These are phyloP conservation scores for Cryphonectria naterciae DNA, from an alignment of 2,329 filamentous ascomycete genomes.

Conservation along the genomic window DNA sequence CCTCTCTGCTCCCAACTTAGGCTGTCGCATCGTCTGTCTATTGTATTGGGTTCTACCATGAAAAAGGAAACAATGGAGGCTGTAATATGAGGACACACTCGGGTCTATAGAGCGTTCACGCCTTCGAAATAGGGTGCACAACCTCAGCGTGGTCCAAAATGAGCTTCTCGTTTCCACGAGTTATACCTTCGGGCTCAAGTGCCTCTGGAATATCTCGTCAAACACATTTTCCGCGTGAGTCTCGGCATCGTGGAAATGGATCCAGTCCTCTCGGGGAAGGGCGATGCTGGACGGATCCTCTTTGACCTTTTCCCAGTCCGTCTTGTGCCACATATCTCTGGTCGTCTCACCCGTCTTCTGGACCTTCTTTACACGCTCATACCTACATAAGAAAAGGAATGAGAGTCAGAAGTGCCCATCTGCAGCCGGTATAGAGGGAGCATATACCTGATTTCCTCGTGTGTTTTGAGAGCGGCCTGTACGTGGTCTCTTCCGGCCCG, in stretches of 20 bases:
- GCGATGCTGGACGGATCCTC: slow-evolving; percentile 52
- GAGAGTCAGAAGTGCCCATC: not conserved
- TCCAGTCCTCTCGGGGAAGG: slow-evolving; percentile 56
- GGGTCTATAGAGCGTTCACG: not conserved
- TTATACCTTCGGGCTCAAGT: slow-evolving; percentile 27
- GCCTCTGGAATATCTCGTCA: slow-evolving; percentile 38
- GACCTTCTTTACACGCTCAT: slow-evolving; percentile 50
- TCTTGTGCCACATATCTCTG: slow-evolving; percentile 59
- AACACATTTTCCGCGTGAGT: slow-evolving; percentile 46
- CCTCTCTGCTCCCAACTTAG: no score
- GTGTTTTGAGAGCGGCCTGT: slow-evolving; percentile 45
- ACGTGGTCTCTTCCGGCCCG: slow-evolving; percentile 43
- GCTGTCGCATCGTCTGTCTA: no score
- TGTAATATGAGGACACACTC: no score
- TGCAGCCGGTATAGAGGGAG: no score
- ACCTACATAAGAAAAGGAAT: slow-evolving; percentile 31
- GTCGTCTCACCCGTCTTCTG: slow-evolving; percentile 57
- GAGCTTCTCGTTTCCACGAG: not conserved
- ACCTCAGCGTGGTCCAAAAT: slow-evolving; percentile 13
- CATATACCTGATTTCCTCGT: slow-evolving; percentile 47
- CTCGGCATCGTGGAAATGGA: slow-evolving; percentile 56
- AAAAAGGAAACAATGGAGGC: no score
- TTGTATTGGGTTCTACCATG: no score
- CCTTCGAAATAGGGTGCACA: not conserved
- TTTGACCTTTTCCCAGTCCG: slow-evolving; percentile 54